These are phyloP conservation scores for Penicillium nordicum DNA, from an alignment of 2,329 filamentous ascomycete species.

Conservation along the genomic window DNA sequence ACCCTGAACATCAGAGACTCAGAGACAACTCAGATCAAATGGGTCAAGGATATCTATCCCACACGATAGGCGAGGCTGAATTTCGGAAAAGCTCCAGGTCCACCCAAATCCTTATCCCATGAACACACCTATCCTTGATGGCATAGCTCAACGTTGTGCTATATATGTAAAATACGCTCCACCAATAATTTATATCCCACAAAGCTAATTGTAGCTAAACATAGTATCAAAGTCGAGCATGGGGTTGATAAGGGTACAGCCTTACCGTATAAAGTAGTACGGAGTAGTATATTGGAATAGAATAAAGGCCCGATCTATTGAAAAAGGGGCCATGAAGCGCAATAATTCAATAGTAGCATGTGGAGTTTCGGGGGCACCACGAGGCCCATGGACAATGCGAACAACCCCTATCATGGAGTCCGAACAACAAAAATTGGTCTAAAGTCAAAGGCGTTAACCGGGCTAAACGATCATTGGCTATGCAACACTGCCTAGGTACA, in stretches of 20 bases:
- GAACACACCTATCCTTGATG: slow-evolving; percentile 5
- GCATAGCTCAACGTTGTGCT: neutral
- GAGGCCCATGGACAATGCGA: slow-evolving; percentile 3
- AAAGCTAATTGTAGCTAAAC: slow-evolving; percentile 10
- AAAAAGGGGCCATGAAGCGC: slow-evolving; percentile 10
- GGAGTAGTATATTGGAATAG: slow-evolving; percentile 4
- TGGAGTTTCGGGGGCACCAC: slow-evolving; percentile 22
- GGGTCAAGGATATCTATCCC: neutral
- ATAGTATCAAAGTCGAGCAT: slow-evolving; percentile 8
- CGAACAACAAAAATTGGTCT: neutral
- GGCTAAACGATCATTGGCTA: slow-evolving; percentile 1
- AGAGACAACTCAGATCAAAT: neutral
- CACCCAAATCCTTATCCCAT: neutral
- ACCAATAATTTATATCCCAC: slow-evolving; percentile 10
- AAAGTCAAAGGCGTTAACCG: neutral
- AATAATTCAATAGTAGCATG: slow-evolving; percentile 16
- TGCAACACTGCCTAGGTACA: neutral
- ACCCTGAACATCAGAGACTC: neutral
- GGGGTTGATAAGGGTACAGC: slow-evolving; percentile 3
- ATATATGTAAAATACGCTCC: neutral
- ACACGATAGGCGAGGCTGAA: slow-evolving; percentile 2
- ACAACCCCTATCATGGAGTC: slow-evolving; percentile 19
- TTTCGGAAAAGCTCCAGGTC: neutral
- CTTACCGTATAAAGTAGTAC: neutral
- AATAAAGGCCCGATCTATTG: slow-evolving; percentile 8